Evolutionary conservation across 257 asterid genomes (phyloP).

Genomic region (Mentha longifolia): DNA sequence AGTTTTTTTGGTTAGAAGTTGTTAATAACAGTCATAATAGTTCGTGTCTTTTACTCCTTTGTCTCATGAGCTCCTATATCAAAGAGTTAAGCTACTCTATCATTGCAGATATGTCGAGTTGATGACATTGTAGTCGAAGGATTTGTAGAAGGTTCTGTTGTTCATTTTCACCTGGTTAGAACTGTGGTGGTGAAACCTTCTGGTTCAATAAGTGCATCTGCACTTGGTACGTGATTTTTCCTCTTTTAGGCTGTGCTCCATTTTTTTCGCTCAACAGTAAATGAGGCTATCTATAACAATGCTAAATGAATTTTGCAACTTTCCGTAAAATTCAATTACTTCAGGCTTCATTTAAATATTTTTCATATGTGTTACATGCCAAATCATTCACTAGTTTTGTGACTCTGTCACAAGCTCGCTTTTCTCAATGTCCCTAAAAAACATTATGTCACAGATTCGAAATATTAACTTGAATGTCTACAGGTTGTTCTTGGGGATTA

Average conservation of each 20-base stretch:
- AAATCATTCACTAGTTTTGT: slow-evolving; percentile 7
- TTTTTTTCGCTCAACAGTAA: slow-evolving; percentile 18
- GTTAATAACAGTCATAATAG: slow-evolving; percentile 35
- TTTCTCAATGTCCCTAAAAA: background rate
- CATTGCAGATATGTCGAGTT: slow-evolving; percentile 85
- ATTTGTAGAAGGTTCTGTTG: slow-evolving; percentile 71
- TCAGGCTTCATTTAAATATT: slow-evolving; percentile 6
- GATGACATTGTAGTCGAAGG: slow-evolving; percentile 80
- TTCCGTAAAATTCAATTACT: background rate
- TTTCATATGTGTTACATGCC: slow-evolving; percentile 8
- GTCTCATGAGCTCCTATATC: slow-evolving; percentile 31
- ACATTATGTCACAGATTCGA: slow-evolving; percentile 24
- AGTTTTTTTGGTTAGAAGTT: slow-evolving; percentile 46
- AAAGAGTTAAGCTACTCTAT: slow-evolving; percentile 34
- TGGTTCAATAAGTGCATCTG: slow-evolving; percentile 85
- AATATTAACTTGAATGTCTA: slow-evolving; percentile 39
- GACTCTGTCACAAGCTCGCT: background rate
- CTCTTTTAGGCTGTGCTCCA: slow-evolving; percentile 17
- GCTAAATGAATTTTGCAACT: background rate
- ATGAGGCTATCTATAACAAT: slow-evolving; percentile 3
- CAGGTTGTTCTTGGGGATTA: slow-evolving; percentile 87
- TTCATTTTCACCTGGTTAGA: slow-evolving; percentile 89
- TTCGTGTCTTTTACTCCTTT: slow-evolving; percentile 26
- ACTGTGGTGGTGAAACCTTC: slow-evolving; percentile 60
- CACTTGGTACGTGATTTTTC: slow-evolving; percentile 59